Evolutionary conservation across 192 early-diverging fungal genomes (phyloP).

Genomic region (Coemansia furcata): DNA sequence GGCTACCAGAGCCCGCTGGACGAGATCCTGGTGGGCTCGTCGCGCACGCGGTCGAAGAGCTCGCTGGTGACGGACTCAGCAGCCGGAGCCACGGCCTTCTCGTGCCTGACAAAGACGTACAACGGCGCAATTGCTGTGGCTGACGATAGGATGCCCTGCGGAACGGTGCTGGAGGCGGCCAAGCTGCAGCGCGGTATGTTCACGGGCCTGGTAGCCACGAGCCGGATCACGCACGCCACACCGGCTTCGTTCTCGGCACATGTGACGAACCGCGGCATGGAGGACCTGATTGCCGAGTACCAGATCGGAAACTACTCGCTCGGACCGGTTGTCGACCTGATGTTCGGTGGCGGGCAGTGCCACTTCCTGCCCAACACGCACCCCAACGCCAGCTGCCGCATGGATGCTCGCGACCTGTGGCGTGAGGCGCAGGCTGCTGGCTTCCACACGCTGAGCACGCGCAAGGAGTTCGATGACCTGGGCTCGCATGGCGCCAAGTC

Average conservation of each 20-base stretch:
- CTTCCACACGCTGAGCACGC: conserved; percentile 60
- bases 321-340: conserved; percentile 78
- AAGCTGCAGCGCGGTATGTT: conserved; percentile 69
- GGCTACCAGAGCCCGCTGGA: too few relatives aligned
- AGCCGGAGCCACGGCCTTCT: conserved; percentile 95
- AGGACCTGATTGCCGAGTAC: conserved; percentile 84
- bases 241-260: conserved; percentile 82
- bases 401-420: conserved; percentile 70
- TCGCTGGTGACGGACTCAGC: conserved; percentile 94
- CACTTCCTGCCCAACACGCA: conserved; percentile 76
- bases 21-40: conserved; percentile 81
- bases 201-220: conserved; percentile 92
- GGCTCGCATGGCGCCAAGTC: conserved; percentile 13
- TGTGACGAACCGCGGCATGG: conserved; percentile 72
- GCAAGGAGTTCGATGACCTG: conserved; percentile 64
- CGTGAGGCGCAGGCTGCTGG: conserved; percentile 58
- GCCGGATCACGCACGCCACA: conserved; percentile 93
- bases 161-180: conserved; percentile 92
- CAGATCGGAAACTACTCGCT: conserved; percentile 89
- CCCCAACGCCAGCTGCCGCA: conserved; percentile 65
- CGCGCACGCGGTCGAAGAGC: conserved; percentile 78
- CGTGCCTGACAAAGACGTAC: conserved; percentile 87
- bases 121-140: conserved; percentile 90
- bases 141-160: conserved; percentile 73
- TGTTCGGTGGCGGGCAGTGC: conserved; percentile 91